A percentile compares a stretch with the other conserved stretches of the same genome.
Conservation (phyloP, 139 green algal species). For the Chlorella sorokiniana region DNA sequence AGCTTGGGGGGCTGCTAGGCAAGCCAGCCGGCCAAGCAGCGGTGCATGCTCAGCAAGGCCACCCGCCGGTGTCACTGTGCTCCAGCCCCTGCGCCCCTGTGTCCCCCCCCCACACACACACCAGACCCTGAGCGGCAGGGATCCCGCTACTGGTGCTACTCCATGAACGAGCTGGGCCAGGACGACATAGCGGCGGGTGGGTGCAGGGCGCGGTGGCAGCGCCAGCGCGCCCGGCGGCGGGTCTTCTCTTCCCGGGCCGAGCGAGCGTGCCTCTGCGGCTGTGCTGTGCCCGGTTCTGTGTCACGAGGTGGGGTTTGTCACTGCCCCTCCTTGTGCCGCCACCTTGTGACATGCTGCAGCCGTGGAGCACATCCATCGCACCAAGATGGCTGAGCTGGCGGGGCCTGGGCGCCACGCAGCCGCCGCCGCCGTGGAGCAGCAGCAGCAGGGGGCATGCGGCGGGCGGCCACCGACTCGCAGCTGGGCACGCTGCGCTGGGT, state of each 20-base stretch:
- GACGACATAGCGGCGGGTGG: conserved; percentile 68
- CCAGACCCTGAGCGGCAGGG: conserved; percentile 27
- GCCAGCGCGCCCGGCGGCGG: too few species aligned
- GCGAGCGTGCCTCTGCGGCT: too few species aligned
- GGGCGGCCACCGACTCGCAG: conserved; percentile 14
- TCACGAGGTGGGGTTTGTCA: background rate
- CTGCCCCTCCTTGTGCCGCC: background rate
- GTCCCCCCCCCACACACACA: background rate
- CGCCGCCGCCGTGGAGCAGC: background rate
- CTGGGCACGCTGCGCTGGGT: conserved; percentile 13
- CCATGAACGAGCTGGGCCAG: conserved; percentile 83
- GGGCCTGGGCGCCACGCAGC: conserved; percentile 3
- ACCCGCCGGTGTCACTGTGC: too few species aligned
- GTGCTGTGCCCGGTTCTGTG: background rate
- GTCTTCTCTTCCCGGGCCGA: too few species aligned
- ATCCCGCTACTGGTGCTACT: conserved; percentile 85
- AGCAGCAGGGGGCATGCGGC: conserved; percentile 21
- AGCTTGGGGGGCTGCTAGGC: too few species aligned
- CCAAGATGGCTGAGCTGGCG: conserved; percentile 84
- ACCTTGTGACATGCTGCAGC: background rate
- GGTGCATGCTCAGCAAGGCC: background rate
- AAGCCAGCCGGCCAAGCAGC: too few species aligned
- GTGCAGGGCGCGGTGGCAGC: too few species aligned
- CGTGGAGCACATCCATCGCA: conserved; percentile 68
- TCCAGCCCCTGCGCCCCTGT: too few species aligned